A percentile compares a stretch with the other conserved stretches of the same genome.
Evolutionary conservation across 2,329 filamentous ascomycete species (phyloP).

Genomic region (Colletotrichum incanum): DNA sequence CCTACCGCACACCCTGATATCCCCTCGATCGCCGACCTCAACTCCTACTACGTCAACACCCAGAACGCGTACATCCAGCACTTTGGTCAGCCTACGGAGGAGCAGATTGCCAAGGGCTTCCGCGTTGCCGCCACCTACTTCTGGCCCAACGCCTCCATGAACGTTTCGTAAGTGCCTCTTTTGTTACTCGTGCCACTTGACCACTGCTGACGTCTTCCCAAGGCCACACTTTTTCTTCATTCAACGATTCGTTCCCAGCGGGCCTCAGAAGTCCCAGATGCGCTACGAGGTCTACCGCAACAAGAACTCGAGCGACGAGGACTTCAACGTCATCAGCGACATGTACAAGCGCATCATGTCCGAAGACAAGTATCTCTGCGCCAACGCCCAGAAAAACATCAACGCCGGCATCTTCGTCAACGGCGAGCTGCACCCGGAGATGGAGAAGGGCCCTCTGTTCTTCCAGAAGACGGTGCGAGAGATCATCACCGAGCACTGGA

Average conservation of each 20-base stretch:
- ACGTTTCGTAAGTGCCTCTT: slow-evolving; percentile 61
- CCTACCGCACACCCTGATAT: slow-evolving; percentile 72
- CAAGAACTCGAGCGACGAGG: slow-evolving; percentile 71
- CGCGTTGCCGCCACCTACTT: slow-evolving; percentile 64
- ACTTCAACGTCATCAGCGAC: slow-evolving; percentile 70
- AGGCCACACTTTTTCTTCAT: slow-evolving; percentile 77
- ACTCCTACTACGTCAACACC: slow-evolving; percentile 68
- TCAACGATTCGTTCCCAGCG: slow-evolving; percentile 72
- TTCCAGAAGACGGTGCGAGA: slow-evolving; percentile 69
- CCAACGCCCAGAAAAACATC: slow-evolving; percentile 72
- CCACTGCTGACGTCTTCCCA: slow-evolving; percentile 4
- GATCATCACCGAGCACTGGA: slow-evolving; percentile 62
- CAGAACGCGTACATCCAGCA: slow-evolving; percentile 67
- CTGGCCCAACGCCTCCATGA: slow-evolving; percentile 67
- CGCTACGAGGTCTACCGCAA: slow-evolving; percentile 76
- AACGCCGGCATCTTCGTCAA: slow-evolving; percentile 74
- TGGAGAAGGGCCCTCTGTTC: slow-evolving; percentile 72
- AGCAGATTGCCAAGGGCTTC: slow-evolving; percentile 65
- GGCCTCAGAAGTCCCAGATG: slow-evolving; percentile 68
- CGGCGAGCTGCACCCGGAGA: slow-evolving; percentile 73
- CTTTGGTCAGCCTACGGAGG: slow-evolving; percentile 61
- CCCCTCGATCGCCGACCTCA: slow-evolving; percentile 69
- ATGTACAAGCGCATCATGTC: slow-evolving; percentile 77
- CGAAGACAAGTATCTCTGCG: slow-evolving; percentile 76
- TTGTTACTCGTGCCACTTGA: not conserved